Evolutionary conservation across 2,329 filamentous ascomycete genomes (phyloP), one percentile per base, ranked within the genome.

Genomic region (Fusarium foetens): DNA sequence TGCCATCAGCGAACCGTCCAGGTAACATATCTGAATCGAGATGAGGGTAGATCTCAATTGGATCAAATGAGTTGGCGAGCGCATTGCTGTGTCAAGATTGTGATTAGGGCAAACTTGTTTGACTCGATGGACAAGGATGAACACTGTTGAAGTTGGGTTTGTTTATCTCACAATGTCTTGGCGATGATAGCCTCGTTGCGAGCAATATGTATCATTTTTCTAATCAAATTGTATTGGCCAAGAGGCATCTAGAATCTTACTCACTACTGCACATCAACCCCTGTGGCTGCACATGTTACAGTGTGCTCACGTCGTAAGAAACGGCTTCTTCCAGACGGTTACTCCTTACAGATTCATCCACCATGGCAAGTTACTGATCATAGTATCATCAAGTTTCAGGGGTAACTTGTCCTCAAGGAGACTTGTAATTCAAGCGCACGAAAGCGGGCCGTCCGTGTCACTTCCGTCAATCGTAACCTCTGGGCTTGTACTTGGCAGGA

Each of bases 381-480:
- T 42, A 42, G 54, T 58, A 53, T 51, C 38, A 57, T 39, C 45
- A 55, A 49, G 58, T 61, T 54, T 70, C 70, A 73, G 66, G 70
- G 62, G 62, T 73, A 73, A 42, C 41, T 68, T 45, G 21, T 43
- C 17, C 42, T 51, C 38, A 43, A 65, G 46, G 51, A 42, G 70
- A 73, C 70, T 58, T 71, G 39, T 23, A 12, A 12, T 53, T 45
- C 35, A 41, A n/a, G 54, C 36, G 38, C 39, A 25, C 25, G 36
- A 45, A 36, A 57, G 70, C 53, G 66, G 62, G 38, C 38, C 54
- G 25, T 33, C 42, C 12, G 31, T 70, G 70, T 72, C 58, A 57
- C 70, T 68, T 52, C 48, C 55, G 58, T 71, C 42, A 63, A 71
- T 46, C 39, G 58, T 58, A 63, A 73, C 70, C 41, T 73, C 9